phyloP scores from a whole-genome alignment of 495 filamentous ascomycete species.

The Aspergillus asperescens region DNA sequence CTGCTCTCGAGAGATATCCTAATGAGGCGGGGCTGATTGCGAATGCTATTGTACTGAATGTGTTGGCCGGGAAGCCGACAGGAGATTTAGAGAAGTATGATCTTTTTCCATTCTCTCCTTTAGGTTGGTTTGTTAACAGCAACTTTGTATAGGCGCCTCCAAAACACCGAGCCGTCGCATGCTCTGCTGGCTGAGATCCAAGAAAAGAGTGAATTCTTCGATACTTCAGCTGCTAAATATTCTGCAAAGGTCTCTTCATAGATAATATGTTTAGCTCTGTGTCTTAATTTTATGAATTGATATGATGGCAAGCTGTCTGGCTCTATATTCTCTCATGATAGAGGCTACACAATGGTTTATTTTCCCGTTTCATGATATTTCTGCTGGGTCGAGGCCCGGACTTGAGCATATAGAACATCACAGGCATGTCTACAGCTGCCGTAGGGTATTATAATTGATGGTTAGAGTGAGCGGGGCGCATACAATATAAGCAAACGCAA shows the following conservation, averaged over 20 bases:
- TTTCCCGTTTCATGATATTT: not conserved
- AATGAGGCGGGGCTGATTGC: constrained; percentile 68
- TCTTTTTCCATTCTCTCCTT: not conserved
- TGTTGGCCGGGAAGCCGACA: constrained; percentile 65
- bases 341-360: not conserved
- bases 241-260: constrained; percentile 63
- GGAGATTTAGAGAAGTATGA: constrained; percentile 57
- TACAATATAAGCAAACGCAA: not conserved
- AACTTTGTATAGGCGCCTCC: constrained; percentile 46
- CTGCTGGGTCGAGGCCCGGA: not conserved
- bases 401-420: not conserved
- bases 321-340: not conserved
- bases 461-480: no score
- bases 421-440: no score
- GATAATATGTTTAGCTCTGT: constrained; percentile 1
- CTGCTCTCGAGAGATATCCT: constrained; percentile 71
- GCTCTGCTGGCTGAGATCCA: constrained; percentile 60
- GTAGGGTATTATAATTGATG: no score
- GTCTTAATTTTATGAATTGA: constrained; percentile 17
- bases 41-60: constrained; percentile 72
- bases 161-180: constrained; percentile 55
- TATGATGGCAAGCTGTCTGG: constrained; percentile 14
- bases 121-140: not conserved
- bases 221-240: constrained; percentile 74
- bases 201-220: constrained; percentile 75